phyloP scores from a whole-genome alignment of 78 protist genomes.

The Carpediemonas membranifera region DNA sequence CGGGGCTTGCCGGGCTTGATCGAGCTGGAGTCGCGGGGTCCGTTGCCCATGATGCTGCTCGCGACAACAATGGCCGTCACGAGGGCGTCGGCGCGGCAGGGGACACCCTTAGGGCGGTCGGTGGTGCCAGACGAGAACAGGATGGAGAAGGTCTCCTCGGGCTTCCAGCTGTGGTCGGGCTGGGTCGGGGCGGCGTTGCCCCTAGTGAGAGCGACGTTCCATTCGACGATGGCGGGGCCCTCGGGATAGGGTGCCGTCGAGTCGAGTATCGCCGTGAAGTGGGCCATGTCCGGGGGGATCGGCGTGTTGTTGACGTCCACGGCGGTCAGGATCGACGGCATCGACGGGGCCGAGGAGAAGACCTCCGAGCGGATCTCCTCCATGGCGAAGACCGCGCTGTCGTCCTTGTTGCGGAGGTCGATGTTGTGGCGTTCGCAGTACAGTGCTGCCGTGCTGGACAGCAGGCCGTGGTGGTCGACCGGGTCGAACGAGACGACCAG shows the following conservation, averaged over 20 bases:
- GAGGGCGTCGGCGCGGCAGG: neutral
- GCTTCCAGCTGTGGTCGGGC: neutral
- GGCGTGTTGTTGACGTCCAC: too few species aligned
- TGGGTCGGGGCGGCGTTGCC: too few species aligned
- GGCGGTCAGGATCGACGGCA: too few species aligned
- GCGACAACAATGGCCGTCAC: neutral
- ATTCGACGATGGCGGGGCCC: neutral
- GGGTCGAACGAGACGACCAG: neutral
- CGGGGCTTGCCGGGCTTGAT: neutral
- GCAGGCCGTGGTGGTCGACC: neutral
- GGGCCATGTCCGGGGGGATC: neutral
- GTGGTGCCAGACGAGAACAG: constrained; percentile 4
- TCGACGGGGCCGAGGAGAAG: too few species aligned
- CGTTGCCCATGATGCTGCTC: too few species aligned
- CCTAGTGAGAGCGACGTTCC: too few species aligned
- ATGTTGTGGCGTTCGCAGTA: too few species aligned
- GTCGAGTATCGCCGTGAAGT: neutral
- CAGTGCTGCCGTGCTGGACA: too few species aligned
- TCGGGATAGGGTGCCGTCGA: neutral
- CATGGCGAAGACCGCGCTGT: too few species aligned
- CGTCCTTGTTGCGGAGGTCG: too few species aligned
- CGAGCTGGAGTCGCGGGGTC: neutral
- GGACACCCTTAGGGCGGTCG: constrained; percentile 10
- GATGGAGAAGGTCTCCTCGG: neutral
- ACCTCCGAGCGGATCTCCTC: too few species aligned